These are phyloP conservation scores for Noccaea bulbosa DNA, from an alignment of 345 rosid species.

Conservation along the genomic window DNA sequence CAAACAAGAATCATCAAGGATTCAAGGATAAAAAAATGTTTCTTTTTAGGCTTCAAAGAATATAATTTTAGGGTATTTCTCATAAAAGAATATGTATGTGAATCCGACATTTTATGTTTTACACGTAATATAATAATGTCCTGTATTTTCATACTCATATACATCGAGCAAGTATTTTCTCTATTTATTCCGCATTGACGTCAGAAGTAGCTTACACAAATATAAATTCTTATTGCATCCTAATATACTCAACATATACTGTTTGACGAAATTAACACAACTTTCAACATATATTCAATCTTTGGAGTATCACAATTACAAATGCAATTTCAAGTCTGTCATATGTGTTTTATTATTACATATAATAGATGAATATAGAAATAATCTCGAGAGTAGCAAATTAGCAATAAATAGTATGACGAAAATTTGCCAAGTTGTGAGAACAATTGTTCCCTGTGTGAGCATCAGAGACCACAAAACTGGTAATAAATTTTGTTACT, in stretches of 20 bases:
- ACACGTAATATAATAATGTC: conserved; percentile 12
- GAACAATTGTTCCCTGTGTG: conserved; percentile 31
- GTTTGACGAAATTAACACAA: too few relatives aligned
- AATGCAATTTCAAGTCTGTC: too few relatives aligned
- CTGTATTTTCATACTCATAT: not conserved
- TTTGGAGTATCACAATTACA: too few relatives aligned
- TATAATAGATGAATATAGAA: not conserved
- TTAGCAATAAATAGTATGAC: conserved; percentile 5
- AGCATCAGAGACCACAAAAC: conserved; percentile 23
- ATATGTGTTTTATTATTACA: not conserved
- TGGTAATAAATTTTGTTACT: too few relatives aligned
- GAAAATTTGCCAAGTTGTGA: conserved; percentile 14
- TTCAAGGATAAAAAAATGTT: too few relatives aligned
- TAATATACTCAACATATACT: not conserved
- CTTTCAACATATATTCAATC: too few relatives aligned
- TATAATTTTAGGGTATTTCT: not conserved
- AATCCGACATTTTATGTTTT: conserved; percentile 14
- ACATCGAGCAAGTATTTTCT: not conserved
- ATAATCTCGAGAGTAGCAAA: conserved; percentile 5
- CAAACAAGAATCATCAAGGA: conserved; percentile 25
- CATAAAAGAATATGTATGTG: not conserved
- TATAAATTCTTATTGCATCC: conserved; percentile 6
- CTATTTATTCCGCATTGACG: conserved; percentile 2
- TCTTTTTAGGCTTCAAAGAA: too few relatives aligned
- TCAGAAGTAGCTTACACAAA: not conserved